Conservation (phyloP, 2,329 filamentous ascomycete genomes). For the Trichoderma arundinaceum region DNA sequence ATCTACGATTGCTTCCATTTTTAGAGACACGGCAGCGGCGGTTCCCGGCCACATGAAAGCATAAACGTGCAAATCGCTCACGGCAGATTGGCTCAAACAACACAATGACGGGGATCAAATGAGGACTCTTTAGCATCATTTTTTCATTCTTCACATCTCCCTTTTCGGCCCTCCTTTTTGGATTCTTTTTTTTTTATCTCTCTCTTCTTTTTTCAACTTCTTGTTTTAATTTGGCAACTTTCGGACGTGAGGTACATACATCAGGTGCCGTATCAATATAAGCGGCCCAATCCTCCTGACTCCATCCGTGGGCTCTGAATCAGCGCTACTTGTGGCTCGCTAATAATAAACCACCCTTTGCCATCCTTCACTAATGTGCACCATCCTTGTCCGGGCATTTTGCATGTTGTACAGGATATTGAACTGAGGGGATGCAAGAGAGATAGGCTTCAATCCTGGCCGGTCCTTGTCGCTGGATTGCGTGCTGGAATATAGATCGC, state of each 20-base stretch:
- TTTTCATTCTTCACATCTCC: no score
- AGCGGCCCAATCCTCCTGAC: slow-evolving; percentile 17
- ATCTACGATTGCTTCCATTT: slow-evolving; percentile 13
- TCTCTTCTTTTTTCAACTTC: background rate
- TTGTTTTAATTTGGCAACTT: background rate
- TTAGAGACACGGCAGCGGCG: background rate
- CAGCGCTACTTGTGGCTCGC: slow-evolving; percentile 29
- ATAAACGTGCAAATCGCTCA: background rate
- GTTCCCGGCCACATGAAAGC: no score
- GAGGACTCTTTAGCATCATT: background rate
- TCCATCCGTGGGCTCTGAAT: slow-evolving; percentile 16
- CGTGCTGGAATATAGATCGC: no score
- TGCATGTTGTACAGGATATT: background rate
- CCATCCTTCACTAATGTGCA: background rate
- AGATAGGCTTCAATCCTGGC: background rate
- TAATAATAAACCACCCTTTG: slow-evolving; percentile 23
- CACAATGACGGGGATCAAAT: background rate
- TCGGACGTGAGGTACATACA: background rate
- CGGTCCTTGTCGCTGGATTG: no score
- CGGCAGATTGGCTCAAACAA: background rate
- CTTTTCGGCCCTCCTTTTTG: no score
- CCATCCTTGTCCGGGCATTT: slow-evolving; percentile 5
- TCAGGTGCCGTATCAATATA: background rate
- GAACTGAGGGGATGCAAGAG: no score
- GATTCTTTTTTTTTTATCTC: background rate